Evolutionary conservation across 768 basidiomycete genomes (phyloP).

Genomic region (Rhizopogon rudus): DNA sequence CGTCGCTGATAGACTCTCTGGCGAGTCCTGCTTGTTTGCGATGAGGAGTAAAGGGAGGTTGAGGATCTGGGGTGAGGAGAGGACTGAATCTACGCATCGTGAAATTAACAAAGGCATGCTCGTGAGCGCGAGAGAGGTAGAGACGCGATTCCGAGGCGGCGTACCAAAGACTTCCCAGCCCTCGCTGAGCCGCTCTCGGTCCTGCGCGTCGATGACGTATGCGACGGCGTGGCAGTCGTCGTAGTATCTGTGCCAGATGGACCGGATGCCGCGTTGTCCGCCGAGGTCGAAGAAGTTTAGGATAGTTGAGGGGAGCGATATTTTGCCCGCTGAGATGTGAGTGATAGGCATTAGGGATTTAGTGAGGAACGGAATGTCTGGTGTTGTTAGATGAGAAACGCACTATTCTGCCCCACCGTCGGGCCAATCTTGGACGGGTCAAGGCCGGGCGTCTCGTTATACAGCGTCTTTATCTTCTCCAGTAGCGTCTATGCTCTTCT

Average conservation of each 20-base stretch:
- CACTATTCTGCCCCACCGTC: constrained; percentile 97
- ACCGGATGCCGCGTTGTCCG: constrained; percentile 89
- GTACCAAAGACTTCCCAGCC: constrained; percentile 97
- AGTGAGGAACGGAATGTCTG: neutral
- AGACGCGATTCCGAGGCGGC: constrained; percentile 19
- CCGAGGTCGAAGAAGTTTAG: constrained; percentile 98
- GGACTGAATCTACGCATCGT: constrained; percentile 62
- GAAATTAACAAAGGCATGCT: neutral
- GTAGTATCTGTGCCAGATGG: constrained; percentile 94
- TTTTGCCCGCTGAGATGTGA: constrained; percentile 70
- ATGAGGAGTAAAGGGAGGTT: constrained; percentile 86
- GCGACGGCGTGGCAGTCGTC: constrained; percentile 96
- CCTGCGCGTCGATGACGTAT: constrained; percentile 91
- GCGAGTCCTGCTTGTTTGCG: constrained; percentile 94
- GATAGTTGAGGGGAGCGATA: constrained; percentile 87
- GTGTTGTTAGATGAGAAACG: constrained; percentile 22
- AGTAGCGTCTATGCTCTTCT: constrained; percentile 59
- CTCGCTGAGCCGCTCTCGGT: constrained; percentile 83
- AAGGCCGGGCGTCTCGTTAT: constrained; percentile 83
- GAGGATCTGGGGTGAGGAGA: constrained; percentile 86
- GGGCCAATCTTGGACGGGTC: constrained; percentile 91
- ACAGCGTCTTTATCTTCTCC: constrained; percentile 91
- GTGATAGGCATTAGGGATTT: neutral
- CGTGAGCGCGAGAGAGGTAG: constrained; percentile 2
- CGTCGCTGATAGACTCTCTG: constrained; percentile 74